Evolutionary conservation across 148 eudicot species (phyloP), one percentile per base, ranked within the genome.

Genomic region (Suaeda aralocaspica): DNA sequence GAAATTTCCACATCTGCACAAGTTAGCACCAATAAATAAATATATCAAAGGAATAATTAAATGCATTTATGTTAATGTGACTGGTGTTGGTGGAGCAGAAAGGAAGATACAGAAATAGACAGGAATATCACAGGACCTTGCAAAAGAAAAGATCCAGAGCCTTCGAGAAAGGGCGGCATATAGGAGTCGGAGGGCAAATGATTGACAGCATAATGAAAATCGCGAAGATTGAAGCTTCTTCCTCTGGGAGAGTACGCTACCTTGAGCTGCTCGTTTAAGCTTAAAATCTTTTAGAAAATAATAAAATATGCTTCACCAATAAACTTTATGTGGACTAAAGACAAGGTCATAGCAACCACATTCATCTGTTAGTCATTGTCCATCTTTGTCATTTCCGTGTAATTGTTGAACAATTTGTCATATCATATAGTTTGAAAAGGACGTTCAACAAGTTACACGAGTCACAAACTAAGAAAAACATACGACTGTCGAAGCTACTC

Each of bases 141-240:
- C 79, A 75, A 78, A 66, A 62, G 68, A 57, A 77, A 59, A 59
- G 83, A 80, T 69, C 81, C 84, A 73, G 64, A 71, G 59, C 76
- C 82, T 51, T 70, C 77, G 50, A 78, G 65, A 6, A 79, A 61
- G 60, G 66, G 79, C 3, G 89, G 89, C 22, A 65, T 76, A 68
- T 86, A 85, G 65, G 80, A 83, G 81, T 88, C 84, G 58, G 70
- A 77, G 22, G 94, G 97, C 69, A 91, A 60, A 70, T 70, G 80
- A 74, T 81, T 85, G 75, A 91, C 82, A 11, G 91, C 93, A 78
- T 88, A 84, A 72, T 88, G 97, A 58, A 91, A 83, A 73, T 88
- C 91, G 28, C 84, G 86, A 34, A 91, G 84, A 73, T 63, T 86
- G 77, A 91, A 91, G 64, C 41, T 56, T 44, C 75, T 79, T 74